Evolutionary conservation across 768 basidiomycete genomes (phyloP).

Genomic region (Boletus pseudopeckii): DNA sequence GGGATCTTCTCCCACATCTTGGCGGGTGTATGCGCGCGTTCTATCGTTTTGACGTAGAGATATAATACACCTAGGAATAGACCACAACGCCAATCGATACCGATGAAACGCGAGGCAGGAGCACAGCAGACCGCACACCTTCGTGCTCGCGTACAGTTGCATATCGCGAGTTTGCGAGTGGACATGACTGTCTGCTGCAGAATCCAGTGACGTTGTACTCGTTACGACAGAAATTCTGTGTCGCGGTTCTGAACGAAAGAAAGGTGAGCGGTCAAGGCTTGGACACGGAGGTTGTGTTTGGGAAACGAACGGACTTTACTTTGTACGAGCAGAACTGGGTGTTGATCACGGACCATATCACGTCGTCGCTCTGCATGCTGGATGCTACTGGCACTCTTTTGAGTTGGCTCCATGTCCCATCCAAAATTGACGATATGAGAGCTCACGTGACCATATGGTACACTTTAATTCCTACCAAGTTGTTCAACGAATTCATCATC

Average conservation of each 20-base stretch:
- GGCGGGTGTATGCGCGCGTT: constrained; percentile 93
- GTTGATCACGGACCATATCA: constrained; percentile 96
- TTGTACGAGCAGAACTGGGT: constrained; percentile 98
- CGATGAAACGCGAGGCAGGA: background rate
- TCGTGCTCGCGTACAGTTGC: constrained; percentile 97
- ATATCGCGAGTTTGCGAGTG: constrained; percentile 95
- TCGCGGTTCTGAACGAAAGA: constrained; percentile 74
- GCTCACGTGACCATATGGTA: constrained; percentile 10
- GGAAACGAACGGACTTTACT: constrained; percentile 76
- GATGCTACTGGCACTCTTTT: background rate
- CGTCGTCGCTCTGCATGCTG: constrained; percentile 91
- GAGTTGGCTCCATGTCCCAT: background rate
- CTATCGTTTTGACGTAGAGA: constrained; percentile 96
- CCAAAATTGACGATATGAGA: background rate
- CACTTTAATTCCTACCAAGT: too few species aligned
- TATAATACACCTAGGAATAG: constrained; percentile 67
- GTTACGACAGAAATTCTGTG: constrained; percentile 98
- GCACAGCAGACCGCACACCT: constrained; percentile 45
- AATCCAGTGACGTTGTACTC: constrained; percentile 98
- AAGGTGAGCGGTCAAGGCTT: constrained; percentile 1
- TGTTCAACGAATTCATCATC: too few species aligned
- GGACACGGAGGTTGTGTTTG: background rate
- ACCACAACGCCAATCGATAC: background rate
- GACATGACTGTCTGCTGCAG: constrained; percentile 93
- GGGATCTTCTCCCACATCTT: constrained; percentile 98